Evolutionary conservation across 2,329 filamentous ascomycete species (phyloP).

Genomic region (Sclerotinia spermophila): DNA sequence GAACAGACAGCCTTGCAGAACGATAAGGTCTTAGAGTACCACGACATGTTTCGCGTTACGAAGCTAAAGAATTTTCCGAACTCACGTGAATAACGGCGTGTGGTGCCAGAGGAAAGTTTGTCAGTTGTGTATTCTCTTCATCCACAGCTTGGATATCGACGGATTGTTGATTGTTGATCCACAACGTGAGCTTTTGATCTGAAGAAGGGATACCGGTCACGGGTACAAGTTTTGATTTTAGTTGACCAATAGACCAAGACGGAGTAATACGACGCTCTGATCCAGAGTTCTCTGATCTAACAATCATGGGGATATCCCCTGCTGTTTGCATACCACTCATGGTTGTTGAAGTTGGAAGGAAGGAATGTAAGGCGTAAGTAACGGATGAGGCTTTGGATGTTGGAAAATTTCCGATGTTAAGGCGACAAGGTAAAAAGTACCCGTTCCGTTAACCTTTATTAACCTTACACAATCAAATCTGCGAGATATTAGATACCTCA

Average conservation of each 20-base stretch:
- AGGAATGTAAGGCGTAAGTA: neutral
- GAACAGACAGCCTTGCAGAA: slow-evolving; percentile 17
- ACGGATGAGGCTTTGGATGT: slow-evolving; percentile 12
- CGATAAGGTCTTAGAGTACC: slow-evolving; percentile 18
- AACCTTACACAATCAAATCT: slow-evolving; percentile 10
- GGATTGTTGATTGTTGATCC: slow-evolving; percentile 56
- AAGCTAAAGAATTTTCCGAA: slow-evolving; percentile 34
- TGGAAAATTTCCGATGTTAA: slow-evolving; percentile 13
- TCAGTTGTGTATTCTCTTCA: slow-evolving; percentile 67
- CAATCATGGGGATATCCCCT: slow-evolving; percentile 68
- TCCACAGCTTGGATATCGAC: slow-evolving; percentile 65
- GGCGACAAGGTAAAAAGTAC: neutral
- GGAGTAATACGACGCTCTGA: slow-evolving; percentile 91
- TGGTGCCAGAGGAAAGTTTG: slow-evolving; percentile 62
- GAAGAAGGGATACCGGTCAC: slow-evolving; percentile 87
- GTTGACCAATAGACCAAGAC: slow-evolving; percentile 79
- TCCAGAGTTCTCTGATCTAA: slow-evolving; percentile 71
- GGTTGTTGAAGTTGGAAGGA: neutral
- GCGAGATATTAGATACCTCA: neutral
- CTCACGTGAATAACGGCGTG: slow-evolving; percentile 80
- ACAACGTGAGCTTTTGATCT: slow-evolving; percentile 72
- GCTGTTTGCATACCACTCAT: slow-evolving; percentile 17
- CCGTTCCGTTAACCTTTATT: too few relatives aligned
- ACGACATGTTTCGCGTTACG: slow-evolving; percentile 21
- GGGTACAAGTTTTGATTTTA: slow-evolving; percentile 85